These are phyloP conservation scores for Mortierella sp. DNA, from an alignment of 371 early-diverging fungal species.

Conservation along the genomic window DNA sequence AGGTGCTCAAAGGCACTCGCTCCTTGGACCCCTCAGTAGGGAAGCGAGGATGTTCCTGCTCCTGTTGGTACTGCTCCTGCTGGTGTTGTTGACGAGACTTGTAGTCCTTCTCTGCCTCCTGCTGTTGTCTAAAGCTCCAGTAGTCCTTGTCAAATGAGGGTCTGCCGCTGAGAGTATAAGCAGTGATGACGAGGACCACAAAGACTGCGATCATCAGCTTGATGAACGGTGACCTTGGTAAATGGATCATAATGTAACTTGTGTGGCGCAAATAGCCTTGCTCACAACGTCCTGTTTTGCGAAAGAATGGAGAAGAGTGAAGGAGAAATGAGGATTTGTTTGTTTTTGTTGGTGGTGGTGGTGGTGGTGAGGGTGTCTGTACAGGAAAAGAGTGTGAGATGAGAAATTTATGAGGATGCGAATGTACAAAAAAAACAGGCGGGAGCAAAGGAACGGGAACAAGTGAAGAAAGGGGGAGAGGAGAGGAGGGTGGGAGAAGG, in stretches of 20 bases:
- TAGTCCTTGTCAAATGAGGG: conserved; percentile 19
- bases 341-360: not conserved
- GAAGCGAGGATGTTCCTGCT: conserved; percentile 10
- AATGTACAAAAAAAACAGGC: not conserved
- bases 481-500: not conserved
- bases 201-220: conserved; percentile 26
- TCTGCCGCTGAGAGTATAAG: conserved; percentile 13
- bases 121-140: conserved; percentile 31
- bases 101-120: conserved; percentile 14
- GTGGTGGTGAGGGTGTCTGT: not conserved
- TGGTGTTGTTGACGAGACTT: conserved; percentile 5
- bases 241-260: conserved; percentile 22
- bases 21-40: conserved; percentile 22
- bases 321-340: not conserved
- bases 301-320: not conserved
- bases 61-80: conserved; percentile 13
- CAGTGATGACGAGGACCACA: conserved; percentile 16
- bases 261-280: not conserved
- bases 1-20: conserved; percentile 28
- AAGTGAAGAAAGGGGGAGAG: not conserved
- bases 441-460: not conserved
- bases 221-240: conserved; percentile 43
- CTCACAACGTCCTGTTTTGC: not conserved
- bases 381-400: not conserved
- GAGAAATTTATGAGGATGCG: not conserved